Evolutionary conservation across 495 filamentous ascomycete genomes (phyloP), one percentile per base, ranked within the genome.

Genomic region (Aspergillus cavernicola): DNA sequence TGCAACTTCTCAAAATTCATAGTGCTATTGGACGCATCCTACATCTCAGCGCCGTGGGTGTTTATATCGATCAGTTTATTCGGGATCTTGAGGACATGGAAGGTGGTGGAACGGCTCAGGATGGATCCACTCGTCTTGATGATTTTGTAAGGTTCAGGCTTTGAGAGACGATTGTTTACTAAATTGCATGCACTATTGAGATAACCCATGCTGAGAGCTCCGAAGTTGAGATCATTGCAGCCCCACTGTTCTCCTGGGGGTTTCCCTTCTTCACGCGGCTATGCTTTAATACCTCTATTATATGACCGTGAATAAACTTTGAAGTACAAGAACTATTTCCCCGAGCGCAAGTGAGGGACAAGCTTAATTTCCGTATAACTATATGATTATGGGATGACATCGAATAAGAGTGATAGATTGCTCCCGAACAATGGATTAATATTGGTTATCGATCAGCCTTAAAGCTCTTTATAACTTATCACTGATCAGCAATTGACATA

Each of bases 1-100:
- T 60, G 28, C 55, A 61, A 49, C 62, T 71, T 41, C 43, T 71
- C 3, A 50, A 58, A 16, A 35, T 69, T 26, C 66, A 69, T 55
- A 49, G 56, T 54, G 62, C 68, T 33, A 69, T 71, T 45, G 66
- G 57, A 45, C 61, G 63, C 42, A 67, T 72, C 29, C 68, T 69
- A 50, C 60, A 66, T 56, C 63, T 63, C 33, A 68, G 63, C 47
- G 62, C 45, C 40, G 66, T 62, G 3, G 62, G 61, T 51, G 48
- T 56, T 6, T 69, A 69, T 53, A 68, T 68, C 42, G 52, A 68
- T 47, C 57, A 54, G 31, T 54, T 69, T 20, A 43, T 66, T 37
- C 31, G 48, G 31, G 59, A 66, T 43, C 57, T 66, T 45, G 59
- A 68, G 32, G 50, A 62, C 22, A 57, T 62, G 37, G 49, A 55